Evolutionary conservation across 192 early-diverging fungal species (phyloP).

Genomic region (Coemansia sp.): DNA sequence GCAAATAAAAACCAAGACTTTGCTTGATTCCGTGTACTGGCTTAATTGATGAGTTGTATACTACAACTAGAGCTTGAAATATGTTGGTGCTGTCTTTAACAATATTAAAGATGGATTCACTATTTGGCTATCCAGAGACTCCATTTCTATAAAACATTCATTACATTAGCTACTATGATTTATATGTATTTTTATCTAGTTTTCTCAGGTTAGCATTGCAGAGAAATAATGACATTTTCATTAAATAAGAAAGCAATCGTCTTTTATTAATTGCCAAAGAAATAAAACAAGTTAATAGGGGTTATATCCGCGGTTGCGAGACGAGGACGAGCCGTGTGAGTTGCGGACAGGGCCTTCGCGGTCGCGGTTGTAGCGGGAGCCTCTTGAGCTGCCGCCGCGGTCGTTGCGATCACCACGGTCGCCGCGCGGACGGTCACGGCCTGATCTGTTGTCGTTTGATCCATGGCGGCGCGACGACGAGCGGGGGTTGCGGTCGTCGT

Average conservation of each 20-base stretch:
- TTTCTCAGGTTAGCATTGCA: neutral
- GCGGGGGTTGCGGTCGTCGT: conserved; percentile 25
- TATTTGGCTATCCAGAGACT: too few relatives aligned
- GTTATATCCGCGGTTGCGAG: conserved; percentile 40
- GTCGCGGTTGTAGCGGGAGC: conserved; percentile 32
- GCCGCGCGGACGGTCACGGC: conserved; percentile 31
- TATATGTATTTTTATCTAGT: too few relatives aligned
- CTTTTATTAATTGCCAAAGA: neutral
- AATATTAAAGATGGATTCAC: too few relatives aligned
- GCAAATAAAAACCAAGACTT: too few relatives aligned
- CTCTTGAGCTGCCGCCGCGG: conserved; percentile 18
- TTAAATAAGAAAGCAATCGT: neutral
- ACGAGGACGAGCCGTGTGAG: conserved; percentile 25
- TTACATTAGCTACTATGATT: too few relatives aligned
- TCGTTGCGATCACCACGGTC: conserved; percentile 12
- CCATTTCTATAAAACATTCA: too few relatives aligned
- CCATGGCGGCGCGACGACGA: conserved; percentile 46
- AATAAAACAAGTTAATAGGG: conserved; percentile 29
- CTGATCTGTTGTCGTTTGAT: conserved; percentile 19
- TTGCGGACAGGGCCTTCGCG: conserved; percentile 47
- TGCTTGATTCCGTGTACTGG: too few relatives aligned
- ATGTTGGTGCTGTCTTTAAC: too few relatives aligned
- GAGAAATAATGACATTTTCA: neutral
- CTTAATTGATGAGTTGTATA: too few relatives aligned
- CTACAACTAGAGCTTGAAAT: too few relatives aligned